These are phyloP conservation scores for Daedaleopsis sinensis DNA, from an alignment of 768 basidiomycete species.

Conservation along the genomic window DNA sequence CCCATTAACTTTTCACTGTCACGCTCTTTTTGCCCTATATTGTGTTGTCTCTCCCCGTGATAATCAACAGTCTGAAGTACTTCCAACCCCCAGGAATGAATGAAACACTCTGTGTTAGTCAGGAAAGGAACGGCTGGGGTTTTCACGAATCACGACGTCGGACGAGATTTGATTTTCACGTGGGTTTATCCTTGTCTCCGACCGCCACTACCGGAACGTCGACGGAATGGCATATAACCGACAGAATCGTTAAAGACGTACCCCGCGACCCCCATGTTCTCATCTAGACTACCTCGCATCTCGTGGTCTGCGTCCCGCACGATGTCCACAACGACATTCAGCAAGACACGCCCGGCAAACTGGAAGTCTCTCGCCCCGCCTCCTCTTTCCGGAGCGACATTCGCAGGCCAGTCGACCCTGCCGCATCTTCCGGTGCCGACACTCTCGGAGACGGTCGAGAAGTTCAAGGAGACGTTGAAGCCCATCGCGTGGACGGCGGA, in stretches of 20 bases:
- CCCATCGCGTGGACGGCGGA: conserved; percentile 70
- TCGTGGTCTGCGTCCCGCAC: conserved; percentile 17
- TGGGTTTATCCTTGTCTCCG: no score
- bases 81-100: no score
- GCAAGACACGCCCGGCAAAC: conserved; percentile 46
- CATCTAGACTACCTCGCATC: conserved; percentile 15
- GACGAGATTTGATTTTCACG: no score
- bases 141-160: no score
- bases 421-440: conserved; percentile 77
- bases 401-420: conserved; percentile 63
- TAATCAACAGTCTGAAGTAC: no score
- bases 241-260: no score
- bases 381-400: conserved; percentile 56
- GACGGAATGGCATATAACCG: no score
- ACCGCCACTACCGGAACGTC: no score
- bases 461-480: conserved; percentile 68
- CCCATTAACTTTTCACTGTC: conserved; percentile 37
- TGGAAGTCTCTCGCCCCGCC: conserved; percentile 79
- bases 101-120: no score
- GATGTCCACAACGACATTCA: conserved; percentile 21
- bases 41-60: no score
- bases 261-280: conserved; percentile 8
- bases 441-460: conserved; percentile 63
- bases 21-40: neutral
- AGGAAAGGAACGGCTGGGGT: neutral